A percentile compares a stretch with the other conserved stretches of the same genome.
These are phyloP conservation scores for Kodamaea sp. DNA, from an alignment of 1,139 yeast species.

Conservation along the genomic window DNA sequence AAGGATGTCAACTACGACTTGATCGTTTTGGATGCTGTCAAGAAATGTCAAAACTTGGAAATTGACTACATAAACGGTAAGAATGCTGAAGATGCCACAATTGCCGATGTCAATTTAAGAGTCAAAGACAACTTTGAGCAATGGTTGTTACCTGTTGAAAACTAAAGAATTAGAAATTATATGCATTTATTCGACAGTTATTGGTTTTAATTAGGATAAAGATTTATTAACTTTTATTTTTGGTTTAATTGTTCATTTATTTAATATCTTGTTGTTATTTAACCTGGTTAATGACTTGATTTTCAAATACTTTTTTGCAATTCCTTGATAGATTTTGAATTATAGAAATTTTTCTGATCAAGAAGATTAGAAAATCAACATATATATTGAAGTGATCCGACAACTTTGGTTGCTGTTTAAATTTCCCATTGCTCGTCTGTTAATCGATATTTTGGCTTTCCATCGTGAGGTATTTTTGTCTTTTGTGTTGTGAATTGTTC, in stretches of 20 bases:
- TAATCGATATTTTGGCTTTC: too few relatives aligned
- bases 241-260: neutral
- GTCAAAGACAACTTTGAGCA: slow-evolving; percentile 42
- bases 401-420: neutral
- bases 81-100: slow-evolving; percentile 22
- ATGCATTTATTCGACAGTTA: neutral
- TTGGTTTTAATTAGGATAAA: too few relatives aligned
- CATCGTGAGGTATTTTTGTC: too few relatives aligned
- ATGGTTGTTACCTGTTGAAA: slow-evolving; percentile 35
- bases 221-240: neutral
- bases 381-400: neutral
- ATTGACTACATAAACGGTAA: slow-evolving; percentile 29
- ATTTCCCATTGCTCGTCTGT: too few relatives aligned
- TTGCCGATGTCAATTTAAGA: slow-evolving; percentile 37
- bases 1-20: slow-evolving; percentile 20
- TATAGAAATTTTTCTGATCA: too few relatives aligned
- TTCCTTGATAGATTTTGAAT: too few relatives aligned
- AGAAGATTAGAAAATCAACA: neutral
- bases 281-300: neutral
- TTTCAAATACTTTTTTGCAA: neutral
- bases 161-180: slow-evolving; percentile 2
- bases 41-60: slow-evolving; percentile 39
- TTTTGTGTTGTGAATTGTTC: too few relatives aligned
- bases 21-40: slow-evolving; percentile 32
- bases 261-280: neutral